phyloP scores from a whole-genome alignment of 768 basidiomycete genomes.

The Asterophora parasitica region DNA sequence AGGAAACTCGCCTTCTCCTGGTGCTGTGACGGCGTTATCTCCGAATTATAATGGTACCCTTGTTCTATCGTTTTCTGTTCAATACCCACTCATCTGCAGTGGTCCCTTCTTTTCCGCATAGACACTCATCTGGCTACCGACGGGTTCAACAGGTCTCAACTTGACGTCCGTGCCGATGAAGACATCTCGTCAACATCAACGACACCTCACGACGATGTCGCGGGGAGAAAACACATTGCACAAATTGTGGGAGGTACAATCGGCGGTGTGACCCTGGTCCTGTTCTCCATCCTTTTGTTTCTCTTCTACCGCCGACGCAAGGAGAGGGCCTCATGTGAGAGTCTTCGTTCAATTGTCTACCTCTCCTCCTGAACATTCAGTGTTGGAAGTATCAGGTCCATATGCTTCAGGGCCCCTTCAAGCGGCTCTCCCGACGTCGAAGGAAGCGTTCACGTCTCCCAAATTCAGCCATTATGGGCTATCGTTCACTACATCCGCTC shows the following conservation, averaged over 20 bases:
- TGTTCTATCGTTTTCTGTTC: neutral
- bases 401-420: constrained; percentile 23
- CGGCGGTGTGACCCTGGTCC: constrained; percentile 8
- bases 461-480: constrained; percentile 26
- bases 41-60: too few relatives aligned
- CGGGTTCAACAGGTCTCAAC: neutral
- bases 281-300: neutral
- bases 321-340: neutral
- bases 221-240: neutral
- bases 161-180: neutral
- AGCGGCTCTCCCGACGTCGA: constrained; percentile 22
- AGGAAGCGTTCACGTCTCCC: constrained; percentile 28
- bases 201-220: neutral
- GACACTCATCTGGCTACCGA: neutral
- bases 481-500: constrained; percentile 19
- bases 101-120: too few relatives aligned
- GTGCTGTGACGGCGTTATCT: too few relatives aligned
- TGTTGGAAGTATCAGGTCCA: neutral
- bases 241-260: constrained; percentile 12
- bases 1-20: neutral
- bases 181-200: neutral
- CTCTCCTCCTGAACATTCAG: neutral
- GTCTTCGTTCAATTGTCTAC: neutral
- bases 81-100: too few relatives aligned
- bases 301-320: constrained; percentile 7